A percentile compares a stretch with the other conserved stretches of the same genome.
Evolutionary conservation across 1,284 basidiomycete genomes (phyloP).

Genomic region (Pseudozyma thailandica): DNA sequence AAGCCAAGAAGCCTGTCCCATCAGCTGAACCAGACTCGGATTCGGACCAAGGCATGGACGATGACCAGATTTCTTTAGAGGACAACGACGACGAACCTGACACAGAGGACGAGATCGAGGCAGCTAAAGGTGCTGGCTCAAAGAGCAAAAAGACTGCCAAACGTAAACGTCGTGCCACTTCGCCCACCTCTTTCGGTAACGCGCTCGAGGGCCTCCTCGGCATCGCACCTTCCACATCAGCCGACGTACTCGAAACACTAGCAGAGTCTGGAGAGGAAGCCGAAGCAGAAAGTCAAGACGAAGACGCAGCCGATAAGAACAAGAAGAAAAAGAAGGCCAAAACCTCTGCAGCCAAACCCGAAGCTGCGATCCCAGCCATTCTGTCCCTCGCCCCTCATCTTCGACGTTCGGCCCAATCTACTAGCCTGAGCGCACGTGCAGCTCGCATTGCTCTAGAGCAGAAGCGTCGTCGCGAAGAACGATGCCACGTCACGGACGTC

Average conservation of each 20-base stretch:
- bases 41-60: constrained; percentile 22
- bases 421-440: constrained; percentile 59
- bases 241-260: constrained; percentile 18
- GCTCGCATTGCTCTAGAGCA: constrained; percentile 61
- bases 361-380: constrained; percentile 44
- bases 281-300: constrained; percentile 8
- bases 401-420: constrained; percentile 55
- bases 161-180: constrained; percentile 62
- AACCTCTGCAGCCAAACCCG: background rate
- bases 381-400: constrained; percentile 65
- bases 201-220: constrained; percentile 60
- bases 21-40: constrained; percentile 14
- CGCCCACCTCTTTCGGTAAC: constrained; percentile 61
- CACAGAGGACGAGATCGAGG: constrained; percentile 60
- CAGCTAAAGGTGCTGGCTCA: constrained; percentile 42
- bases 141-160: constrained; percentile 63
- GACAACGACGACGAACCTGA: constrained; percentile 35
- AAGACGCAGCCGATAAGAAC: constrained; percentile 5
- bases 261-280: constrained; percentile 15
- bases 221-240: constrained; percentile 21
- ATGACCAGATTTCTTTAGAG: constrained; percentile 34
- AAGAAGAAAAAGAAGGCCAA: constrained; percentile 7
- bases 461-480: constrained; percentile 58
- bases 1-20: constrained; percentile 17
- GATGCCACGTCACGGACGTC: constrained; percentile 62